Base-by-base conservation (phyloP, 805 yeast genomes). In the Candida sphagnicola region DNA sequence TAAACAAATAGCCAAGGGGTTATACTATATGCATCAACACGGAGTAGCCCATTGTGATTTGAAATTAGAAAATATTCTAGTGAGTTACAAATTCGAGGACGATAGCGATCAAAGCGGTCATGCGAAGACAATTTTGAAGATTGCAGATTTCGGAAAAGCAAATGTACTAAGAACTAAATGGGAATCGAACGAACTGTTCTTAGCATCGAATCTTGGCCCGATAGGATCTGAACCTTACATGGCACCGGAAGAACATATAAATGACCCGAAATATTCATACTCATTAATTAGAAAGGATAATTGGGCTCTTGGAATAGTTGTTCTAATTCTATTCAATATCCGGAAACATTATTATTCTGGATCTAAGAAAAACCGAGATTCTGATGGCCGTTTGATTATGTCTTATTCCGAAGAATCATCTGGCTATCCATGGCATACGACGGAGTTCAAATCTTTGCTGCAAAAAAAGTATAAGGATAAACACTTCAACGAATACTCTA, bases 41-140 rank as follows among this genome's bases (percentile, higher is more conserved):
- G 97, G 97, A 24, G 91, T 90, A 21, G 91, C 96, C 0, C 97
- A 90, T 59, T 85, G 96, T 54, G 97, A 90, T 55, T 67, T 90
- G 44, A 90, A 90, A 61, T 89, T 95, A 10, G 97, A 90, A 54
- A 90, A 90, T 58, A 67, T 90, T 18, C 57, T 90, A 28, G 65
- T 90, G 33, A 31, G 32, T 18, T 42, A 42, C 35, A 32, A 41
- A 31, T 30, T 25, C 28, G 31, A 28, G 10, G 19, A 26, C 28
- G 32, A n/a, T 25, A 37, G 23, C 29, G 35, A 16, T 32, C 39
- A 29, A 21, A 37, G 42, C 13, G 16, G 26, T 2, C 38, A 37
- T 18, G 38, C 48, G 12, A 43, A 45, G 28, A 39, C 57, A n/a
- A 47, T 44, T 13, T 42, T 65, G 16, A 61, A 61, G 42, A 38